These are phyloP conservation scores for Termitomyces titanicus DNA, from an alignment of 768 basidiomycete species.

Conservation along the genomic window DNA sequence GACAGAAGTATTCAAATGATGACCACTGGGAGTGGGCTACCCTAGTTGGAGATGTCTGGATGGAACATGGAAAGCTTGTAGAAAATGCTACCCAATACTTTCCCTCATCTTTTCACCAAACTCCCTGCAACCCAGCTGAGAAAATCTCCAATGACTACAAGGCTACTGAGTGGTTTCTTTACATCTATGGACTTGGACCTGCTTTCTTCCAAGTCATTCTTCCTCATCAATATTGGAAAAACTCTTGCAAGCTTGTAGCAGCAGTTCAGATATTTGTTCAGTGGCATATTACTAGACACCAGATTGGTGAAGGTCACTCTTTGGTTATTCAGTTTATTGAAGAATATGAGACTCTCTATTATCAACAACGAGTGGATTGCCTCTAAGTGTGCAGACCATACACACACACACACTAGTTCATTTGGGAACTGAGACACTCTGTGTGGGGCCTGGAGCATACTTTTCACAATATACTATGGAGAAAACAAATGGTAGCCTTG, in stretches of 20 bases:
- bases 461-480: too few species aligned
- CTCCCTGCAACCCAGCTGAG: too few species aligned
- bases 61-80: too few species aligned
- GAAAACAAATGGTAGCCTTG: slow-evolving; percentile 21
- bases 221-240: slow-evolving; percentile 17
- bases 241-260: slow-evolving; percentile 10
- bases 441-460: too few species aligned
- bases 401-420: slow-evolving; percentile 27
- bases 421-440: slow-evolving; percentile 15
- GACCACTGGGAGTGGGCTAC: too few species aligned
- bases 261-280: slow-evolving; percentile 21
- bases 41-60: too few species aligned
- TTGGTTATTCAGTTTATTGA: slow-evolving; percentile 19
- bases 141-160: too few species aligned
- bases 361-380: slow-evolving; percentile 14
- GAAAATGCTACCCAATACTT: too few species aligned
- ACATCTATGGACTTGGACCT: slow-evolving; percentile 23
- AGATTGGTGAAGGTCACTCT: slow-evolving; percentile 14
- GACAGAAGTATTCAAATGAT: too few species aligned
- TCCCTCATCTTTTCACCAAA: too few species aligned
- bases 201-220: slow-evolving; percentile 20
- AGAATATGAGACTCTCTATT: slow-evolving; percentile 28
- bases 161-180: slow-evolving; percentile 22
- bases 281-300: slow-evolving; percentile 3
- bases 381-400: slow-evolving; percentile 27